Percentiles rank a stretch among this genome's conserved stretches.
These are phyloP conservation scores for Raddia guianensis DNA, from an alignment of 176 grass and related monocot species.

Conservation along the genomic window DNA sequence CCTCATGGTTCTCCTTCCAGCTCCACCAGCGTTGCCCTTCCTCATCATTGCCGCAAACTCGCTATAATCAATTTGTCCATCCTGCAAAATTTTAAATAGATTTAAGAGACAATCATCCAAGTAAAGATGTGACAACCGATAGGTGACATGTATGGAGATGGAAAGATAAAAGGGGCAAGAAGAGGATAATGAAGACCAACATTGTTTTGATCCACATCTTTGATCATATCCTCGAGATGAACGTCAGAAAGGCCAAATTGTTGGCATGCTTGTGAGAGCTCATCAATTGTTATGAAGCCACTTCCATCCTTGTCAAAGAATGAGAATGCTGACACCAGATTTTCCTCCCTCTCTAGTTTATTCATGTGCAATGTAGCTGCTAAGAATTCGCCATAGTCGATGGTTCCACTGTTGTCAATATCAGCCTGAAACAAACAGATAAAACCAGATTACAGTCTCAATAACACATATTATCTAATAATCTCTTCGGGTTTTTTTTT, in stretches of 20 bases:
- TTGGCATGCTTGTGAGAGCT: constrained; percentile 77
- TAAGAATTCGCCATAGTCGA: constrained; percentile 94
- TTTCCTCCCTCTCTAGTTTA: constrained; percentile 93
- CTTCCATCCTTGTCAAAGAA: constrained; percentile 96
- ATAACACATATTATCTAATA: not conserved
- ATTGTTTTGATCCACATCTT: constrained; percentile 89
- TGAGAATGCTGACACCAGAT: constrained; percentile 71
- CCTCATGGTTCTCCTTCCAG: constrained; percentile 84
- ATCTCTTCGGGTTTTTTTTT: too few relatives aligned
- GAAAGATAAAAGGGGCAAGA: not conserved
- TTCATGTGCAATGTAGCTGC: constrained; percentile 94
- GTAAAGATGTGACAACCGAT: not conserved
- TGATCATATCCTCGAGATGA: constrained; percentile 96
- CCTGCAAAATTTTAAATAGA: constrained; percentile 52
- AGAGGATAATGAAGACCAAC: constrained; percentile 49
- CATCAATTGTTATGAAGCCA: constrained; percentile 86
- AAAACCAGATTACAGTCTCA: constrained; percentile 36
- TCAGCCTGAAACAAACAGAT: constrained; percentile 53
- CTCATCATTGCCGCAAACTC: constrained; percentile 95
- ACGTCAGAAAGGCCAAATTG: constrained; percentile 83
- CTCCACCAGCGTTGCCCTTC: constrained; percentile 70
- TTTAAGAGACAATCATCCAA: constrained; percentile 6
- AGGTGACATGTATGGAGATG: not conserved
- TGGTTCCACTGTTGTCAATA: constrained; percentile 67
- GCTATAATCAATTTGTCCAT: constrained; percentile 95